Percentiles rank a stretch among this genome's conserved stretches.
These are phyloP conservation scores for Phlebiopsis flavidoalba DNA, from an alignment of 768 basidiomycete genomes.

Conservation along the genomic window DNA sequence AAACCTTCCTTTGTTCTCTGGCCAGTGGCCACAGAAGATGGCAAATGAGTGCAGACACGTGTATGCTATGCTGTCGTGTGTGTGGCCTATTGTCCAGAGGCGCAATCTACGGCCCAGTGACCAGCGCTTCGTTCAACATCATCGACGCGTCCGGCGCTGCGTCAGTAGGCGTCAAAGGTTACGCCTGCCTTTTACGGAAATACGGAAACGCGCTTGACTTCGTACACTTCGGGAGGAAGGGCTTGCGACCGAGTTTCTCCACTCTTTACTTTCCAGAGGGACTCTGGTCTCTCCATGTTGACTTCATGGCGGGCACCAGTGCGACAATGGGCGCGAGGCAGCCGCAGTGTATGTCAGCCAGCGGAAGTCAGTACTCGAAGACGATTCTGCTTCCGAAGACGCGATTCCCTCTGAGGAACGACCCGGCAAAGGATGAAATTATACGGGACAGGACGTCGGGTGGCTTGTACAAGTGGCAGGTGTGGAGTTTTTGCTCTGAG, in stretches of 20 bases:
- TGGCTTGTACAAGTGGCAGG: slow-evolving; percentile 77
- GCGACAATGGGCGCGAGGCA: neutral
- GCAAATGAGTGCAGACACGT: too few species aligned
- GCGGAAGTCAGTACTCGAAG: slow-evolving; percentile 33
- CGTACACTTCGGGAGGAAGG: neutral
- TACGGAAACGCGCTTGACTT: neutral
- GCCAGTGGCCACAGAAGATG: too few species aligned
- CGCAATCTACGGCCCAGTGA: too few species aligned
- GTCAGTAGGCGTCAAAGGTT: neutral
- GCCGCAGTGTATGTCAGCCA: neutral
- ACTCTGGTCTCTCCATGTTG: neutral
- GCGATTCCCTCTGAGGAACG: slow-evolving; percentile 65
- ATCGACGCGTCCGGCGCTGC: too few species aligned
- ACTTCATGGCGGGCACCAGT: neutral
- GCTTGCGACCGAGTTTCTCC: neutral
- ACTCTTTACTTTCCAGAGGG: neutral
- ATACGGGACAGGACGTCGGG: slow-evolving; percentile 64
- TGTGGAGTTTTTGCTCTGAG: slow-evolving; percentile 20
- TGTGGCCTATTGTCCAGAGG: too few species aligned
- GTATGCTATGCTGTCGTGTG: too few species aligned
- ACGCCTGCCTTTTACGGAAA: neutral
- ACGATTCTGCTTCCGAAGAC: slow-evolving; percentile 84
- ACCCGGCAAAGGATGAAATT: slow-evolving; percentile 58
- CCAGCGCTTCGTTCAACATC: neutral
- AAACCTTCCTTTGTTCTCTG: slow-evolving; percentile 4